Evolutionary conservation across 345 rosid genomes (phyloP).

Genomic region (Carallia brachiata): DNA sequence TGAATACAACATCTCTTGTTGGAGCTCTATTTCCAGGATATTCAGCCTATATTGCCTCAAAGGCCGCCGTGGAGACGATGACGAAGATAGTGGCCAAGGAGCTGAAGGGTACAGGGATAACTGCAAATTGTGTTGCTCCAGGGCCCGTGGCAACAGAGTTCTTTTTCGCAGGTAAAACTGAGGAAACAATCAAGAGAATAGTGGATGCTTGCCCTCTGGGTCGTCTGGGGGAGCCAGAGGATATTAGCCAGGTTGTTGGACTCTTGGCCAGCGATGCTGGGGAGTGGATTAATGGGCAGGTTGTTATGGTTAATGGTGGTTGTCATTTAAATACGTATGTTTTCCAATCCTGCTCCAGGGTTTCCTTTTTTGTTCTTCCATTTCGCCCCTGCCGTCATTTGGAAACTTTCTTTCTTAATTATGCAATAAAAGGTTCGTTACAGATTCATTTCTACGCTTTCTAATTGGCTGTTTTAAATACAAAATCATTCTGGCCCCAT

Average conservation of each 20-base stretch:
- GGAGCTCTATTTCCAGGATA: constrained; percentile 45
- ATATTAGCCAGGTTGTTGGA: constrained; percentile 46
- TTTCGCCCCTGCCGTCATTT: too few species aligned
- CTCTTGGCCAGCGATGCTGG: constrained; percentile 50
- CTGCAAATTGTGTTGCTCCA: constrained; percentile 57
- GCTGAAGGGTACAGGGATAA: constrained; percentile 55
- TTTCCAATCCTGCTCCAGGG: background rate
- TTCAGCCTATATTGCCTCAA: constrained; percentile 53
- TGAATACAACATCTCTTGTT: constrained; percentile 38
- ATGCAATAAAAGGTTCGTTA: too few species aligned
- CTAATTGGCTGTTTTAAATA: too few species aligned
- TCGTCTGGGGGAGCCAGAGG: constrained; percentile 47
- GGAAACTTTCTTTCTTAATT: too few species aligned
- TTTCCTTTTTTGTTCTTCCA: too few species aligned
- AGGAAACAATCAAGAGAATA: constrained; percentile 39
- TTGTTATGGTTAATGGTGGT: constrained; percentile 51
- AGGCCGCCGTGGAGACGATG: constrained; percentile 59
- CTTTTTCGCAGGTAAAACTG: constrained; percentile 49
- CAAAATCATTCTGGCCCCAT: too few species aligned
- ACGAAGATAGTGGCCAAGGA: constrained; percentile 51
- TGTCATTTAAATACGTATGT: constrained; percentile 23
- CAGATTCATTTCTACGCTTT: too few species aligned
- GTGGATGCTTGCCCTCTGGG: constrained; percentile 43
- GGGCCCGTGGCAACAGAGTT: constrained; percentile 57
- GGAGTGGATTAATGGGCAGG: constrained; percentile 63